Evolutionary conservation across 2,329 filamentous ascomycete species (phyloP).

Genomic region (Torrubiella hemipterigena): DNA sequence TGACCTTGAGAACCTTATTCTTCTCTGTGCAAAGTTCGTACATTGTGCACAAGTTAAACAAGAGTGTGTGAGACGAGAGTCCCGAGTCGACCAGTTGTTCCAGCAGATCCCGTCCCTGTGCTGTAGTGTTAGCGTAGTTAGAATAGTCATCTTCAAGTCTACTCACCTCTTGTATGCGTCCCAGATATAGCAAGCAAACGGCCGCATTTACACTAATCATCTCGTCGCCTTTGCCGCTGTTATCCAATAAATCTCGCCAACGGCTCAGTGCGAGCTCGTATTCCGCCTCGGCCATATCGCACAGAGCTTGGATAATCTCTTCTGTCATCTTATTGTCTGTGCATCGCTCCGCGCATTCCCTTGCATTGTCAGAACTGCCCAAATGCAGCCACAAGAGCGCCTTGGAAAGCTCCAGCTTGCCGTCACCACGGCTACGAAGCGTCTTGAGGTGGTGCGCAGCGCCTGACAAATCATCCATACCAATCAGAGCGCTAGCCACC

Average conservation of each 20-base stretch:
- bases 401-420: constrained; percentile 33
- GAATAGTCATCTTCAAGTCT: constrained; percentile 1
- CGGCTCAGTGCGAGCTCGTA: constrained; percentile 50
- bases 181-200: constrained; percentile 73
- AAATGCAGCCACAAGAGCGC: constrained; percentile 67
- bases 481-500: constrained; percentile 56
- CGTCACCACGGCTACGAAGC: constrained; percentile 30
- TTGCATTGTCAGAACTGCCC: constrained; percentile 62
- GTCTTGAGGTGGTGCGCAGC: constrained; percentile 61
- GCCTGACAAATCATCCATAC: constrained; percentile 79
- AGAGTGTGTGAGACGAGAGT: constrained; percentile 61
- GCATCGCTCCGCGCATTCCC: constrained; percentile 31
- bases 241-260: constrained; percentile 48
- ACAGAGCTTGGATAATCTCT: constrained; percentile 52
- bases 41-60: constrained; percentile 83
- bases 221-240: constrained; percentile 37
- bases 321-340: constrained; percentile 18
- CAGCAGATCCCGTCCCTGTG: constrained; percentile 51
- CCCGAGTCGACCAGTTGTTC: constrained; percentile 52
- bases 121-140: constrained; percentile 6
- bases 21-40: constrained; percentile 85
- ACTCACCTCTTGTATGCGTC: constrained; percentile 56
- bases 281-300: constrained; percentile 67
- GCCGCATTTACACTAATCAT: constrained; percentile 74
- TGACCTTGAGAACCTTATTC: constrained; percentile 56